Evolutionary conservation across 2,329 filamentous ascomycete species (phyloP).

Genomic region (Aspergillus luchuensis): DNA sequence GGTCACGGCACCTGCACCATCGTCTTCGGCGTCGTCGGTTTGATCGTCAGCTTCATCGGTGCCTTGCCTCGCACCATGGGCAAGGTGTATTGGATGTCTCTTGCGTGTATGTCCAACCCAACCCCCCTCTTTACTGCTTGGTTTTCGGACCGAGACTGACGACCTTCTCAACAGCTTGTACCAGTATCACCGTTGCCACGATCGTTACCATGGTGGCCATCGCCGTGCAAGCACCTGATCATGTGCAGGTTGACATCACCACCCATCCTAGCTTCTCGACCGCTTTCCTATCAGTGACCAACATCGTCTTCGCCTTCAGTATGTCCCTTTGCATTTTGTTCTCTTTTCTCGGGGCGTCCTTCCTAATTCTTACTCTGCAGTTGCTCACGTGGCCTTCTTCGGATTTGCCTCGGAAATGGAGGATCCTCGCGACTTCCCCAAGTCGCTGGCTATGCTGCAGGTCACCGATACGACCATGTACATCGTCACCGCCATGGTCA

Average conservation of each 20-base stretch:
- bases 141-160: slow-evolving; percentile 8
- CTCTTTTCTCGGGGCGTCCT: background rate
- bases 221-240: slow-evolving; percentile 53
- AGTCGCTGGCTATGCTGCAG: slow-evolving; percentile 64
- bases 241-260: slow-evolving; percentile 37
- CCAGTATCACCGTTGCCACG: slow-evolving; percentile 60
- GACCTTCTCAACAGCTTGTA: slow-evolving; percentile 51
- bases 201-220: slow-evolving; percentile 67
- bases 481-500: slow-evolving; percentile 64
- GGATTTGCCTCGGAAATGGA: slow-evolving; percentile 66
- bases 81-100: slow-evolving; percentile 62
- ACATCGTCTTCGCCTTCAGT: slow-evolving; percentile 71
- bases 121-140: background rate
- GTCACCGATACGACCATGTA: slow-evolving; percentile 62
- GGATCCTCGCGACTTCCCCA: slow-evolving; percentile 61
- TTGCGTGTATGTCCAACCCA: slow-evolving; percentile 49
- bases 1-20: slow-evolving; percentile 64
- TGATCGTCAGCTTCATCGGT: slow-evolving; percentile 60
- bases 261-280: slow-evolving; percentile 51
- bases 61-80: slow-evolving; percentile 64
- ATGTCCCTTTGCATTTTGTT: background rate
- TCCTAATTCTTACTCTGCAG: slow-evolving; percentile 12
- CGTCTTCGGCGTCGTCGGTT: slow-evolving; percentile 60
- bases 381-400: slow-evolving; percentile 68
- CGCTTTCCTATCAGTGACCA: slow-evolving; percentile 62